Conservation (phyloP, 2,329 filamentous ascomycete genomes). For the Nannizziopsis arthrosporioides region DNA sequence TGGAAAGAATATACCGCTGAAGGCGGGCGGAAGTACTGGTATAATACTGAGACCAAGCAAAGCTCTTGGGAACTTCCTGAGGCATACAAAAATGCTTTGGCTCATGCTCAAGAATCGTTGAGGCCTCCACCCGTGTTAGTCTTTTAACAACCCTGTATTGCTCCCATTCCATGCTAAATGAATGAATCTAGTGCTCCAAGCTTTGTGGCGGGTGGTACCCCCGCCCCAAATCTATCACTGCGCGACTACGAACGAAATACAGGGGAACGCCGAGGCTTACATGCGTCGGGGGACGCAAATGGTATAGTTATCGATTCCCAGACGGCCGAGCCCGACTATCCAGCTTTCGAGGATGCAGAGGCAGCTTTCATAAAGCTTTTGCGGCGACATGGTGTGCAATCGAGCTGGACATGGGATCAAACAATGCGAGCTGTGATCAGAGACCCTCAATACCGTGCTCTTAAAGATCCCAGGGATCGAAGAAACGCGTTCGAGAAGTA, state of each 20-base stretch:
- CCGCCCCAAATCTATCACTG: conserved; percentile 25
- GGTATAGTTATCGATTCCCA: conserved; percentile 30
- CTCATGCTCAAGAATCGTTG: conserved; percentile 40
- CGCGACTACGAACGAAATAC: conserved; percentile 38
- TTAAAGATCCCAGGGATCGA: conserved; percentile 84
- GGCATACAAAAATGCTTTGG: conserved; percentile 62
- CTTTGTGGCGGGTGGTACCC: conserved; percentile 49
- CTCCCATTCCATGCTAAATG: conserved; percentile 27
- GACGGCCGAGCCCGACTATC: conserved; percentile 61
- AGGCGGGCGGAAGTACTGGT: conserved; percentile 87
- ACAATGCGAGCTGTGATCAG: conserved; percentile 74
- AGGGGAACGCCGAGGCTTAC: conserved; percentile 38
- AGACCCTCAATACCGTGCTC: conserved; percentile 82
- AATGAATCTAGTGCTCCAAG: conserved; percentile 32
- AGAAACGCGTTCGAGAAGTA: conserved; percentile 92
- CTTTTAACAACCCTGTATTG: conserved; percentile 20
- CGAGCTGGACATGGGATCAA: conserved; percentile 89
- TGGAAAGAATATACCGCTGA: conserved; percentile 89
- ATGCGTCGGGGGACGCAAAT: conserved; percentile 33
- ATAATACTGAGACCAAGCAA: conserved; percentile 80
- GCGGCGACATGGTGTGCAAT: conserved; percentile 70
- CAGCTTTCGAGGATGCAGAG: conserved; percentile 75
- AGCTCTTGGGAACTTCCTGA: conserved; percentile 94
- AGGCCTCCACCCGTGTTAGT: conserved; percentile 38
- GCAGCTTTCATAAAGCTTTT: conserved; percentile 86